Evolutionary conservation across 2,329 filamentous ascomycete genomes (phyloP), one percentile per base, ranked within the genome.

Genomic region (Scedosporium aurantiacum): DNA sequence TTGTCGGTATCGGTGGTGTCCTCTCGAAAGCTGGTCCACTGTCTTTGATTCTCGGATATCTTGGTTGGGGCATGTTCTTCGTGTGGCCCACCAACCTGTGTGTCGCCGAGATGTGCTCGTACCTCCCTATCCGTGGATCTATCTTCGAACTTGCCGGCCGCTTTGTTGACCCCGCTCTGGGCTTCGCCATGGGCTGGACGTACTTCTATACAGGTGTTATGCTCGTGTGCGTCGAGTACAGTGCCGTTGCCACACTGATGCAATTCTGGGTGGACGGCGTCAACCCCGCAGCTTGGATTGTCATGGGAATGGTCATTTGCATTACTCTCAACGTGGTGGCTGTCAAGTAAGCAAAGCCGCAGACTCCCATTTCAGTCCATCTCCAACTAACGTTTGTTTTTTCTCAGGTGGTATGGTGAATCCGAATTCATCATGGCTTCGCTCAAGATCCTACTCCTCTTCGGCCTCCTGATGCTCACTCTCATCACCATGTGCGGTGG

Each of bases 401-500:
- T 4, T 37, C 32, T 37, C 12, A 74, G 70, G 57, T 73, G 69
- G 65, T 78, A 76, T 61, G 75, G 75, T 57, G 75, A 77, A 64
- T 70, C 75, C 18, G 75, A 78, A 63, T 78, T 78, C 67, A 64
- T 89, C 69, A 75, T 89, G 67, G 81, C 86, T 60, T 89, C 74
- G 1, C 71, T 72, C 62, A 78, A 78, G 66, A 83, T 78, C 45
- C 63, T 77, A 23, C 69, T 77, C n/a, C 69, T 78, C 21, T 65
- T 86, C 61, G 82, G 81, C 1, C 75, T 88, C 60, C 79, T 87
- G 63, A 69, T 79, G 67, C 84, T 83, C 71, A 88, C 86, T 3
- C 83, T 89, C 69, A 77, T 89, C 68, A 82, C 80, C 63, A 88
- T 88, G 84, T 72, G 86, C 16, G 86, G 86, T 18, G 86, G 83